Percentiles rank a stretch among this genome's conserved stretches.
Evolutionary conservation across 164 flowering plant species (phyloP).

Genomic region (Vitis riparia): DNA sequence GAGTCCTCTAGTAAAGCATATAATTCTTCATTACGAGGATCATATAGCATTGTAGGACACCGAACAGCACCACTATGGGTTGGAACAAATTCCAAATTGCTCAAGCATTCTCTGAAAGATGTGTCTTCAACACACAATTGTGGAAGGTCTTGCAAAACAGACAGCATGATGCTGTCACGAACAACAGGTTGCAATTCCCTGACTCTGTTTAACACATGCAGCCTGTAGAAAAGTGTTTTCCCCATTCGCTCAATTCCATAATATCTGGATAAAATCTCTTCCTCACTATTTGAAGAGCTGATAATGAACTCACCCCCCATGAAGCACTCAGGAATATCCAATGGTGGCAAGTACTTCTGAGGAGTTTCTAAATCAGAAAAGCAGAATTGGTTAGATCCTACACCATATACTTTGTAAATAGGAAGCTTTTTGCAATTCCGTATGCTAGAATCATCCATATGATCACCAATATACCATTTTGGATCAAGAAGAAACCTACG

Average conservation of each 20-base stretch:
- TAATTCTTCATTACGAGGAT: slow-evolving; percentile 93
- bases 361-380: slow-evolving; percentile 68
- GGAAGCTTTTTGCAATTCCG: slow-evolving; percentile 65
- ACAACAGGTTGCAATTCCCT: slow-evolving; percentile 53
- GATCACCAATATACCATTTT: slow-evolving; percentile 72
- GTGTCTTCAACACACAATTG: slow-evolving; percentile 77
- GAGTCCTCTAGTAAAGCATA: slow-evolving; percentile 80
- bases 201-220: slow-evolving; percentile 57
- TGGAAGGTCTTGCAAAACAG: slow-evolving; percentile 76
- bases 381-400: slow-evolving; percentile 32
- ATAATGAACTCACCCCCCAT: slow-evolving; percentile 63
- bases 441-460: slow-evolving; percentile 45
- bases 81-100: slow-evolving; percentile 77
- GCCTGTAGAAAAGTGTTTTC: slow-evolving; percentile 64
- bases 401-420: slow-evolving; percentile 63
- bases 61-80: slow-evolving; percentile 55
- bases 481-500: slow-evolving; percentile 81
- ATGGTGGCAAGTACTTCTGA: slow-evolving; percentile 73
- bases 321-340: slow-evolving; percentile 50
- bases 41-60: slow-evolving; percentile 69
- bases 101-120: slow-evolving; percentile 58
- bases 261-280: slow-evolving; percentile 64
- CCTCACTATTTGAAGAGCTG: slow-evolving; percentile 56
- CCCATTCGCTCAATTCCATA: slow-evolving; percentile 81
- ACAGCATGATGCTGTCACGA: slow-evolving; percentile 74